Percentiles rank a stretch among this genome's conserved stretches.
Conservation (phyloP, 371 early-diverging fungal species). For the Mucor sp. region DNA sequence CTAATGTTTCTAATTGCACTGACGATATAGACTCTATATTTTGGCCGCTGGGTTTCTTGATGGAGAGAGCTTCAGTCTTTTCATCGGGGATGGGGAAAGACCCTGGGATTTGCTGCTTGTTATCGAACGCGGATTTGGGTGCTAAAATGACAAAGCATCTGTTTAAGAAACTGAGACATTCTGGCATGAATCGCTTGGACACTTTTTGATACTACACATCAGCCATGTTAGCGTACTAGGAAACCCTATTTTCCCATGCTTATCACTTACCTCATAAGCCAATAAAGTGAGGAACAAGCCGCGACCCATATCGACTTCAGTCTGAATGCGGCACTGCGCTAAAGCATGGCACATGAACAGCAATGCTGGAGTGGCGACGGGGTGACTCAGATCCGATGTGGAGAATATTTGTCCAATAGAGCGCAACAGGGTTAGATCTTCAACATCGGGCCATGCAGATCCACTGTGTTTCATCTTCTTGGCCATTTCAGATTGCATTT, state of each 20-base stretch:
- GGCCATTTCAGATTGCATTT: constrained; percentile 43
- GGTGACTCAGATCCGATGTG: constrained; percentile 87
- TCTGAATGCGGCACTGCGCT: constrained; percentile 59
- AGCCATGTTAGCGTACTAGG: neutral
- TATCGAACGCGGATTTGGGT: constrained; percentile 46
- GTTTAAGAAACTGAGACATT: constrained; percentile 75
- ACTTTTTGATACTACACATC: constrained; percentile 62
- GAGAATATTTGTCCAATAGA: constrained; percentile 77
- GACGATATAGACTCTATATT: constrained; percentile 17
- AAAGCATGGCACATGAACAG: constrained; percentile 78
- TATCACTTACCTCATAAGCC: constrained; percentile 60
- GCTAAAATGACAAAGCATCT: constrained; percentile 51
- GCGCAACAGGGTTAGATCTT: constrained; percentile 64
- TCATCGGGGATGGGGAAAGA: constrained; percentile 51
- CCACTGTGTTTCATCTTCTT: constrained; percentile 36
- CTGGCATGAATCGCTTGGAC: constrained; percentile 86
- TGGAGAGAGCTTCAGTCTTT: constrained; percentile 31
- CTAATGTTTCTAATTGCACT: constrained; percentile 28
- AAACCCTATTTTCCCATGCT: neutral
- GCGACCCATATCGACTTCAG: constrained; percentile 64
- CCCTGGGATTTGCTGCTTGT: constrained; percentile 37
- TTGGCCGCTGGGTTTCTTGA: constrained; percentile 30
- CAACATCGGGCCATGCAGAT: constrained; percentile 52
- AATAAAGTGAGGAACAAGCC: constrained; percentile 79
- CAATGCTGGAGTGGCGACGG: constrained; percentile 84